These are phyloP conservation scores for Talaromyces sp. DNA, from an alignment of 2,329 filamentous ascomycete genomes.

Conservation along the genomic window DNA sequence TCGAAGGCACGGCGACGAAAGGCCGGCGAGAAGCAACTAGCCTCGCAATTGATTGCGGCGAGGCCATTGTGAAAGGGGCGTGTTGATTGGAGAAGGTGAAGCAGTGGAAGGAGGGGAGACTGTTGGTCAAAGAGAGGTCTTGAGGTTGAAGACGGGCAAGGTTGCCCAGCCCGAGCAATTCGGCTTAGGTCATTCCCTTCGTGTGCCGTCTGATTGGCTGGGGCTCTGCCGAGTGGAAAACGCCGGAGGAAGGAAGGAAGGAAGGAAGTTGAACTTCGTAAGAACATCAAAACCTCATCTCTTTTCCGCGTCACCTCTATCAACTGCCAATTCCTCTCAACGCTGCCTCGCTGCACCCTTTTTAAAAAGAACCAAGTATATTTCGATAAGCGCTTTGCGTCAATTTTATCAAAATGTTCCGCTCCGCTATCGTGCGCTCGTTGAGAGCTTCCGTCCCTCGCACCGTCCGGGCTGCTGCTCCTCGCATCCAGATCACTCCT, in stretches of 20 bases:
- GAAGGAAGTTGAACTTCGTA: background rate
- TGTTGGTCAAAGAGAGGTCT: background rate
- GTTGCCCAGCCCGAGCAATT: constrained; percentile 22
- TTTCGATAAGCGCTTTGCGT: constrained; percentile 11
- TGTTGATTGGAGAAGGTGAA: constrained; percentile 13
- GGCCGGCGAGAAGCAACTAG: constrained; percentile 42
- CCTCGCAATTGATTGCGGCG: constrained; percentile 43
- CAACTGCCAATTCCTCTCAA: constrained; percentile 9
- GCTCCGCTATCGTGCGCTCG: constrained; percentile 77
- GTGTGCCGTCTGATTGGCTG: constrained; percentile 38
- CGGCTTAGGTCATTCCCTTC: constrained; percentile 42
- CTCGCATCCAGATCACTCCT: constrained; percentile 58
- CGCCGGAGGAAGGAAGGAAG: constrained; percentile 23
- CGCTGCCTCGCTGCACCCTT: constrained; percentile 22
- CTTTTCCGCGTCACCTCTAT: constrained; percentile 24
- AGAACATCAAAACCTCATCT: constrained; percentile 18
- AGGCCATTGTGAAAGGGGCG: constrained; percentile 39
- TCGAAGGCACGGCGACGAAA: constrained; percentile 28
- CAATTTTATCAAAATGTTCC: constrained; percentile 69
- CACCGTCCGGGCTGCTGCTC: constrained; percentile 54
- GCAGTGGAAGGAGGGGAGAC: background rate
- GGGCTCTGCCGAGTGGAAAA: constrained; percentile 25
- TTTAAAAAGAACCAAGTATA: background rate
- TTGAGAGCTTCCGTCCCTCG: constrained; percentile 56
- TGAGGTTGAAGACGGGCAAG: constrained; percentile 9